Conservation (phyloP, 441 rosid species). For the Eruca vesicaria region DNA sequence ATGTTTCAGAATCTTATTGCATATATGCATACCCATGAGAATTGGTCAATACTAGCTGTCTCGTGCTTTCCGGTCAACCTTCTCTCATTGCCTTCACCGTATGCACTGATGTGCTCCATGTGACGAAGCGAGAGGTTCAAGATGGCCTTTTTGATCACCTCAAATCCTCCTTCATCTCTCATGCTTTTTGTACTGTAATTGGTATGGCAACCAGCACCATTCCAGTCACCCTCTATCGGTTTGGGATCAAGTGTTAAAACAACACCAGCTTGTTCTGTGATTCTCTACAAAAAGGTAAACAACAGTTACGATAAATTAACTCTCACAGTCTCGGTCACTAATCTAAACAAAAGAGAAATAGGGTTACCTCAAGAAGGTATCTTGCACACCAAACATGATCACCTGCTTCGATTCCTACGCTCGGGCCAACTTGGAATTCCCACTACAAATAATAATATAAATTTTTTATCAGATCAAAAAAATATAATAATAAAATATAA, state of each 20-base stretch:
- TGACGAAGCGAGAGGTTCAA: slow-evolving; percentile 91
- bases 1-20: background rate
- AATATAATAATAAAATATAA: background rate
- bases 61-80: slow-evolving; percentile 96
- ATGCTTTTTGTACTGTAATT: slow-evolving; percentile 93
- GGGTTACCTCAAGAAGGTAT: slow-evolving; percentile 87
- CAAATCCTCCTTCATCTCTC: slow-evolving; percentile 96
- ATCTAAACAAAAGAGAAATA: background rate
- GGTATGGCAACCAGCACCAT: slow-evolving; percentile 99
- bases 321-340: background rate
- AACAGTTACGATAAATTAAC: background rate
- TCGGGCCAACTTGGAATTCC: slow-evolving; percentile 98
- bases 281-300: slow-evolving; percentile 58
- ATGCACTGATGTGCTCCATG: slow-evolving; percentile 84
- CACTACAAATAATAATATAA: slow-evolving; percentile 42
- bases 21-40: slow-evolving; percentile 75
- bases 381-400: slow-evolving; percentile 94
- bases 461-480: background rate
- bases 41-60: slow-evolving; percentile 84
- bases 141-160: slow-evolving; percentile 88
- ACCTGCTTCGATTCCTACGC: slow-evolving; percentile 94
- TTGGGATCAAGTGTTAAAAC: slow-evolving; percentile 93
- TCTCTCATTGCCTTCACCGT: slow-evolving; percentile 99
- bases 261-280: slow-evolving; percentile 96
- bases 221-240: slow-evolving; percentile 98